Base-by-base conservation (phyloP, 1,284 basidiomycete species). In the Boletellus deceptivus region DNA sequence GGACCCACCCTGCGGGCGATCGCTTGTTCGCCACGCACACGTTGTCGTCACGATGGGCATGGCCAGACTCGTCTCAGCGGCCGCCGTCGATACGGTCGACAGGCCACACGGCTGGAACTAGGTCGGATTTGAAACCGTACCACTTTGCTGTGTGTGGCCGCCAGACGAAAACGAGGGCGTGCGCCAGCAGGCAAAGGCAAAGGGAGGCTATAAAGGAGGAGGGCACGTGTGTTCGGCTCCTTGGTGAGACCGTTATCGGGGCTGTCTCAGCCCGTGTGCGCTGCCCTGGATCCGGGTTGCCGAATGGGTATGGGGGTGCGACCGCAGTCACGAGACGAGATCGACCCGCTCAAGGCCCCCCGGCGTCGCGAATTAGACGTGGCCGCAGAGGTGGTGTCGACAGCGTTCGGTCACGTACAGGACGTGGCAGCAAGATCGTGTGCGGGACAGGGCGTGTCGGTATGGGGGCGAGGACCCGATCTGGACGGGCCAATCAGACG, bases 81-180 rank as follows among this genome's bases (percentile, higher is more conserved):
- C 25, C 25, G 25, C 25, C 25, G 25, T 25, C 25, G 24, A 6
- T 25, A n/a, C n/a, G 20, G 22, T 22, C 22, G 22, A 22, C 22
- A 22, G 22, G 22, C 4, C 22, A 22, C 5, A 5, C 22, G 22
- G 22, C 3, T 22, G 22, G 4, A 22, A 22, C 20, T 20, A 20
- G 20, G 20, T 36, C 9, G 59, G 60, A 60, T 60, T 61, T 61
- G 55, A 59, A 63, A 61, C 49, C 27, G 53, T 50, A 40, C 59
- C 59, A 61, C 59, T 42, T 56, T 61, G 59, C 44, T n/a, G 14
- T 46, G 24, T 25, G 25, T 22, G 6, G 25, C 8, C 8, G 25
- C 8, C 5, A 25, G 25, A n/a, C n/a, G n/a, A n/a, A n/a, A n/a
- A n/a, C n/a, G n/a, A n/a, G n/a, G n/a, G n/a, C n/a, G n/a, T n/a